These are phyloP conservation scores for Candida chilensis DNA, from an alignment of 805 yeast species.

Conservation along the genomic window DNA sequence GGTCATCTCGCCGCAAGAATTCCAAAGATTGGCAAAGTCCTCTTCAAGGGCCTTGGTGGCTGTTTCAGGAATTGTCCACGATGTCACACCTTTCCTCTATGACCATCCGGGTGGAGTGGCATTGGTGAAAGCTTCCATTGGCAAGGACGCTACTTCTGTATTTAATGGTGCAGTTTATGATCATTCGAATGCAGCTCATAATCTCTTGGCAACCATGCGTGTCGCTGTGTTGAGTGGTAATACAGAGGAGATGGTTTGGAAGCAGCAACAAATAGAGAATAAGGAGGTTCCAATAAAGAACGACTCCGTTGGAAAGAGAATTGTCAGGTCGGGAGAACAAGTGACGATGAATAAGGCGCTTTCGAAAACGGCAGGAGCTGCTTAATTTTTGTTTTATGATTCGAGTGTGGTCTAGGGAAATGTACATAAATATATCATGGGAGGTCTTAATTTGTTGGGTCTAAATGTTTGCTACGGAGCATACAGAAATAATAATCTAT, in stretches of 20 bases:
- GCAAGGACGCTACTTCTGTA: conserved; percentile 90
- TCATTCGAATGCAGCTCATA: conserved; percentile 91
- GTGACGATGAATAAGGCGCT: conserved; percentile 36
- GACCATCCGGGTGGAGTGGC: conserved; percentile 94
- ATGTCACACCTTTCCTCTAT: conserved; percentile 81
- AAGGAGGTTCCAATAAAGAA: conserved; percentile 49
- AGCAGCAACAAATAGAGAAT: conserved; percentile 57
- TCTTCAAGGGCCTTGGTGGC: conserved; percentile 61
- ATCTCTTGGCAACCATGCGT: conserved; percentile 87
- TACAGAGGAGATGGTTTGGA: conserved; percentile 77
- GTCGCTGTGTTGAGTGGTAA: conserved; percentile 80
- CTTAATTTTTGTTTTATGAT: conserved; percentile 15
- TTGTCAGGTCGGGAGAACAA: conserved; percentile 55
- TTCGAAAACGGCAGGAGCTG: conserved; percentile 53
- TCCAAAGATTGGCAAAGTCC: conserved; percentile 24
- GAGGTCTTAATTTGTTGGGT: no score
- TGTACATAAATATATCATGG: no score
- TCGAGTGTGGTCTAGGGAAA: not conserved
- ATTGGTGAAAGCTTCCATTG: conserved; percentile 70
- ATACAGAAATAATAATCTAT: no score
- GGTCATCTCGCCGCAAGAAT: conserved; percentile 38
- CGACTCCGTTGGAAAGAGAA: conserved; percentile 44
- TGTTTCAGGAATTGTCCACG: conserved; percentile 88
- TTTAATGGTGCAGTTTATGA: conserved; percentile 92
- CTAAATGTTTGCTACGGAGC: no score